phyloP scores from a whole-genome alignment of 768 basidiomycete species.

The Lenzites betulinus region DNA sequence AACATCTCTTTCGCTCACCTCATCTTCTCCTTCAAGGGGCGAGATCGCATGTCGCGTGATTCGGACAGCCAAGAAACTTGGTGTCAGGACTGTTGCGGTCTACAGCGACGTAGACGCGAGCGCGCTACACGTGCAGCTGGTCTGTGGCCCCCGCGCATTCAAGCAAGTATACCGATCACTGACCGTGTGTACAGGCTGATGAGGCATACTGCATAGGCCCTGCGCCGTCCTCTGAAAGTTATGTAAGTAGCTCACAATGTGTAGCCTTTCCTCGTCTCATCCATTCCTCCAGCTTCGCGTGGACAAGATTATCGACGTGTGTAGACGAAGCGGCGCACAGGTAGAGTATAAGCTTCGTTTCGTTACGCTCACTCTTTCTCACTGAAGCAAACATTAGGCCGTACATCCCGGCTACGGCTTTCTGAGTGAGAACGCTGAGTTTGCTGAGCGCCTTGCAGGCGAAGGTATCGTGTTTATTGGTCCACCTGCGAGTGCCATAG shows the following conservation, averaged over 20 bases:
- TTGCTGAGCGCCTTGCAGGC: slow-evolving; percentile 70
- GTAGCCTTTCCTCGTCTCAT: not conserved
- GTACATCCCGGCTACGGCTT: slow-evolving; percentile 96
- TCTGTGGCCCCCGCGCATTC: slow-evolving; percentile 33
- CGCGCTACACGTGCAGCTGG: slow-evolving; percentile 81
- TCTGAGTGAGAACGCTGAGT: slow-evolving; percentile 86
- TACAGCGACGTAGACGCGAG: slow-evolving; percentile 86
- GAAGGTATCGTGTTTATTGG: slow-evolving; percentile 91
- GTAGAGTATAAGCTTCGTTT: slow-evolving; percentile 40
- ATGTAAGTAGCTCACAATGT: slow-evolving; percentile 53
- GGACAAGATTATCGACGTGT: slow-evolving; percentile 87
- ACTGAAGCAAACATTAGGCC: slow-evolving; percentile 48
- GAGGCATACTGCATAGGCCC: slow-evolving; percentile 77
- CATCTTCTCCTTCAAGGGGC: slow-evolving; percentile 51
- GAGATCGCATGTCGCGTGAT: slow-evolving; percentile 97
- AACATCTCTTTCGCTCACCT: not conserved
- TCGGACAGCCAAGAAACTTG: slow-evolving; percentile 83
- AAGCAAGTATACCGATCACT: too few species aligned
- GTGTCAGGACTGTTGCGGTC: slow-evolving; percentile 90
- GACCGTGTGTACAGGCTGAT: slow-evolving; percentile 43
- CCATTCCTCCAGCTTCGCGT: slow-evolving; percentile 61
- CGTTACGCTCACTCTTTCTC: not conserved
- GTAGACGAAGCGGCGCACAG: slow-evolving; percentile 81
- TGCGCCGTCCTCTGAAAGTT: slow-evolving; percentile 86
- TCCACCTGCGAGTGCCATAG: slow-evolving; percentile 83